Percentiles rank a stretch among this genome's conserved stretches.
These are phyloP conservation scores for Phytophthora fragariae DNA, from an alignment of 352 stramenopile species.

Conservation along the genomic window DNA sequence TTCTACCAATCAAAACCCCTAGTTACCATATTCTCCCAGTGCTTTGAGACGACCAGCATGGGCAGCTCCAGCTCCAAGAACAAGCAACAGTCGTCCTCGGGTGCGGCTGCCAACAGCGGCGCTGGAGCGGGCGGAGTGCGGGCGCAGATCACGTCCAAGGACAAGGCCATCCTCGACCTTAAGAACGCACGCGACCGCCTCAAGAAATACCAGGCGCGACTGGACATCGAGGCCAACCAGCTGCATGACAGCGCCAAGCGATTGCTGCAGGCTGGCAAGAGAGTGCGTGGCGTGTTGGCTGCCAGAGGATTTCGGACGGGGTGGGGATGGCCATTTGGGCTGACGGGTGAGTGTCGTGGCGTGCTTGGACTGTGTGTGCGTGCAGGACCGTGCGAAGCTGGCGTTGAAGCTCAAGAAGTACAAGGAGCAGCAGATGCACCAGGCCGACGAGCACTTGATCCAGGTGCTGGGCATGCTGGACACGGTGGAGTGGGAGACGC, in stretches of 20 bases:
- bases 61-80: constrained; percentile 67
- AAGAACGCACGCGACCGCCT: constrained; percentile 91
- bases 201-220: constrained; percentile 83
- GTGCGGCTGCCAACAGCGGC: background rate
- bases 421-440: constrained; percentile 89
- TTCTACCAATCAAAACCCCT: constrained; percentile 29
- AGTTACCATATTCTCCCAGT: background rate
- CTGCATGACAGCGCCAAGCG: constrained; percentile 83
- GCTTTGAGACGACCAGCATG: constrained; percentile 37
- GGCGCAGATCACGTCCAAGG: constrained; percentile 84
- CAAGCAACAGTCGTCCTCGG: constrained; percentile 38
- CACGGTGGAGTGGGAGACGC: constrained; percentile 89
- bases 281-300: constrained; percentile 35
- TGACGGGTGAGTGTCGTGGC: too few species aligned
- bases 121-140: constrained; percentile 38
- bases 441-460: constrained; percentile 87
- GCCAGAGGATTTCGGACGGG: too few species aligned
- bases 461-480: constrained; percentile 89
- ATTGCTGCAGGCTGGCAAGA: constrained; percentile 72
- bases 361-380: background rate
- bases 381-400: constrained; percentile 84
- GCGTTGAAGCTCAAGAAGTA: constrained; percentile 92
- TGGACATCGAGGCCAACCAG: constrained; percentile 84
- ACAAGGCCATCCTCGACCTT: constrained; percentile 89
- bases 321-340: background rate